Conservation (phyloP, 2,329 filamentous ascomycete species). For the Penicillium digitatum region DNA sequence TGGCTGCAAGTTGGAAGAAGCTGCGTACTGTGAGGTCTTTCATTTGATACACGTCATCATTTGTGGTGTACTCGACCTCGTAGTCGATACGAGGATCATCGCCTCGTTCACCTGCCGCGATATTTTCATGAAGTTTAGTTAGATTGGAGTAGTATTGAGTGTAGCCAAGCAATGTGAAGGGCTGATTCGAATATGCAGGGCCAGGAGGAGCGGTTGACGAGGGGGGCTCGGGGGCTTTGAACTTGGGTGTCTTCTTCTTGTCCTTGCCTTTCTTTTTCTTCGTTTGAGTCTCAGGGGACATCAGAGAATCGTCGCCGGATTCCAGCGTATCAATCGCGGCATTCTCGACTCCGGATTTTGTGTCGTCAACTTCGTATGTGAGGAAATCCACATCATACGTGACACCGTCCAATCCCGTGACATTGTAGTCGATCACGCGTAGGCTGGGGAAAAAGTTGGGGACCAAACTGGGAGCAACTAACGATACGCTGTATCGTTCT, state of each 20-base stretch:
- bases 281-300: constrained; percentile 13
- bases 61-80: constrained; percentile 81
- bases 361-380: constrained; percentile 1
- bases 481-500: constrained; percentile 76
- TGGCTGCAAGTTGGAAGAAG: constrained; percentile 72
- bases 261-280: constrained; percentile 47
- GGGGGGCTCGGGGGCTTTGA: constrained; percentile 67
- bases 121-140: constrained; percentile 79
- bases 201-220: constrained; percentile 70
- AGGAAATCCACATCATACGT: constrained; percentile 34
- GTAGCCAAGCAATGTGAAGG: constrained; percentile 73
- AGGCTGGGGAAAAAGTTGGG: constrained; percentile 89
- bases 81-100: constrained; percentile 59
- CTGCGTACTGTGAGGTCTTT: constrained; percentile 80
- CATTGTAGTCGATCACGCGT: constrained; percentile 93
- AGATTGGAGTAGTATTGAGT: constrained; percentile 93
- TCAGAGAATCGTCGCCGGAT: not conserved
- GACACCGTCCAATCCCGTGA: constrained; percentile 64
- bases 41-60: constrained; percentile 70
- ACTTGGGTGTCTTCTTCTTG: constrained; percentile 54
- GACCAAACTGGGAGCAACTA: constrained; percentile 82
- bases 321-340: not conserved
- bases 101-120: constrained; percentile 55
- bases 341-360: not conserved
- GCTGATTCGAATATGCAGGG: constrained; percentile 83